phyloP scores from a whole-genome alignment of 2,329 filamentous ascomycete genomes.

The Cercospora zeina region DNA sequence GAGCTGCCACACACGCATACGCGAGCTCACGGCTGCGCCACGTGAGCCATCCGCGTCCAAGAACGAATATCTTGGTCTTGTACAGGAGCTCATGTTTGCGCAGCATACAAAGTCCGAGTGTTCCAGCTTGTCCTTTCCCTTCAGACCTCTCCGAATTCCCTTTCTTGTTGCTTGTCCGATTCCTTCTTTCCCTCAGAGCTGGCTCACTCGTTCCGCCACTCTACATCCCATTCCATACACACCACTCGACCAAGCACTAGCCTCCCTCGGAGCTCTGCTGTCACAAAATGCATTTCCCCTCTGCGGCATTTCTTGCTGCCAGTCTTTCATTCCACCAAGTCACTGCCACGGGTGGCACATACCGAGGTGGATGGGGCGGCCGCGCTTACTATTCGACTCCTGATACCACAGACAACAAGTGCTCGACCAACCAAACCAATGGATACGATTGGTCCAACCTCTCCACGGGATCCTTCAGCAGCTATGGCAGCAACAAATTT shows the following conservation, averaged over 20 bases:
- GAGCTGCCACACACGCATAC: constrained; percentile 13
- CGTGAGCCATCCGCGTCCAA: constrained; percentile 18
- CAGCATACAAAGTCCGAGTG: constrained; percentile 43
- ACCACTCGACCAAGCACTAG: constrained; percentile 8
- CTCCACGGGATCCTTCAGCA: constrained; percentile 58
- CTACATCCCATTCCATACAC: constrained; percentile 18
- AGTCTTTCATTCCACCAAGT: constrained; percentile 49
- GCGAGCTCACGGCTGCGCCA: constrained; percentile 14
- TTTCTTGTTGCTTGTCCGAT: constrained; percentile 4
- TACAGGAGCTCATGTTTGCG: constrained; percentile 9
- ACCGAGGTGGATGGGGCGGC: constrained; percentile 50
- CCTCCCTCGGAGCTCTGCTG: constrained; percentile 10
- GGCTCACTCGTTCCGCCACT: constrained; percentile 52
- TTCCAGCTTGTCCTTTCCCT: constrained; percentile 35
- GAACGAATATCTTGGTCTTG: constrained; percentile 3
- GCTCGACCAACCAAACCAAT: constrained; percentile 64
- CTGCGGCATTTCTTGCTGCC: constrained; percentile 23
- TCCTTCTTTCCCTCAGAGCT: constrained; percentile 37
- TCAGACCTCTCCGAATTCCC: constrained; percentile 7
- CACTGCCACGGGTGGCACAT: constrained; percentile 42
- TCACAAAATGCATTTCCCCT: constrained; percentile 26
- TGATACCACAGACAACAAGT: constrained; percentile 73
- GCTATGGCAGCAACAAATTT: constrained; percentile 73
- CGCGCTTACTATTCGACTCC: constrained; percentile 65
- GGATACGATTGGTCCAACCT: constrained; percentile 75